These are phyloP conservation scores for Aspergillus mulundensis DNA, from an alignment of 495 filamentous ascomycete genomes.

Conservation along the genomic window DNA sequence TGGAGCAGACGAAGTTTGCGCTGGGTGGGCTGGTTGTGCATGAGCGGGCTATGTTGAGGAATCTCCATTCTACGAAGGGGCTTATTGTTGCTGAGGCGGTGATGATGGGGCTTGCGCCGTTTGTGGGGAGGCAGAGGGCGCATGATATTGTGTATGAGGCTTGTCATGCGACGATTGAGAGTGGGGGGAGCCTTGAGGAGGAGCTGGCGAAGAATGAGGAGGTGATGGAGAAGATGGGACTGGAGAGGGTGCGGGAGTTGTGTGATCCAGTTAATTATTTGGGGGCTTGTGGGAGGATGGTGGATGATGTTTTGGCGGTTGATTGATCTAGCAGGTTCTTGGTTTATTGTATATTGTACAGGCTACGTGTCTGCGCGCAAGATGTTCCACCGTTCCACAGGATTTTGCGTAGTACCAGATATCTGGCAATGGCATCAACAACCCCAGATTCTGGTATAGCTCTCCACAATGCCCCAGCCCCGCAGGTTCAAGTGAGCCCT, in stretches of 20 bases:
- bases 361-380: no score
- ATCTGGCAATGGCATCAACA: no score
- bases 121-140: constrained; percentile 44
- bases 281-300: constrained; percentile 44
- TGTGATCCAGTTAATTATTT: constrained; percentile 51
- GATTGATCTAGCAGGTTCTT: constrained; percentile 1
- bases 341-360: no score
- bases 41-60: constrained; percentile 40
- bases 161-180: constrained; percentile 48
- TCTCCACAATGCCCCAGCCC: not conserved
- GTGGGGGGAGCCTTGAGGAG: constrained; percentile 36
- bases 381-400: no score
- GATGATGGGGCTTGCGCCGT: constrained; percentile 52
- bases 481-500: not conserved
- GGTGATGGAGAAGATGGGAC: constrained; percentile 37
- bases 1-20: constrained; percentile 47
- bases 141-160: constrained; percentile 54
- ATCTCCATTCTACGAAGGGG: constrained; percentile 45
- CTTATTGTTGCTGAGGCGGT: constrained; percentile 54
- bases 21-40: constrained; percentile 47
- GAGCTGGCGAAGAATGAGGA: constrained; percentile 34
- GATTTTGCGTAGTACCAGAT: no score
- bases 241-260: constrained; percentile 32
- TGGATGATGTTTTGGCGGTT: constrained; percentile 46
- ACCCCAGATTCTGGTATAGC: no score